Evolutionary conservation across 208 protist species (phyloP).

Genomic region (Acanthamoeba lugdunensis): DNA sequence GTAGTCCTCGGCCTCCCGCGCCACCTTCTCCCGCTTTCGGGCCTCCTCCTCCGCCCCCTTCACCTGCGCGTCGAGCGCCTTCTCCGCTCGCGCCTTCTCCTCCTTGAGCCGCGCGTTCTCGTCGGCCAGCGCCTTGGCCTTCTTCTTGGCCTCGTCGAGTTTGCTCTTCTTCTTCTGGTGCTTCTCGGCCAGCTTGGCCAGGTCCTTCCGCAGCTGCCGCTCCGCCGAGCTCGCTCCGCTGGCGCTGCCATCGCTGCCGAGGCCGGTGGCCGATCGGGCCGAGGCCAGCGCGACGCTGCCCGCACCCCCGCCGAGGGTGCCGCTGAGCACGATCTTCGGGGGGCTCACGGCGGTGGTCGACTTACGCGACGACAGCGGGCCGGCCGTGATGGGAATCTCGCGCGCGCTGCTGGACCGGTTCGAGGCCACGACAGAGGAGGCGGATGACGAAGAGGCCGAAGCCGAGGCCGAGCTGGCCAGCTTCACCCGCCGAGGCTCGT

Average conservation of each 20-base stretch:
- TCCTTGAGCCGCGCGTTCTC: slow-evolving; percentile 1
- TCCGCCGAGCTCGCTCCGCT: not conserved
- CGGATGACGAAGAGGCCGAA: too few species aligned
- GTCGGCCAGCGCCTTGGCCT: not conserved
- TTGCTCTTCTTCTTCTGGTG: slow-evolving; percentile 16
- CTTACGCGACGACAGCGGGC: too few species aligned
- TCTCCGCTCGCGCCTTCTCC: not conserved
- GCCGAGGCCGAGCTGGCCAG: not conserved
- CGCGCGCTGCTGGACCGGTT: too few species aligned
- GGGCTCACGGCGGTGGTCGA: not conserved
- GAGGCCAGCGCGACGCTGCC: not conserved
- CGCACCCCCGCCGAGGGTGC: not conserved
- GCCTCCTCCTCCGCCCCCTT: not conserved
- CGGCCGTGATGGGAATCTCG: too few species aligned
- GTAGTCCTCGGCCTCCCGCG: slow-evolving; percentile 28
- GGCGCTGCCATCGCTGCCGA: not conserved
- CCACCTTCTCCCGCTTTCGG: slow-evolving; percentile 13
- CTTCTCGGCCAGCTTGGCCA: not conserved
- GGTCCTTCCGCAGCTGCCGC: slow-evolving; percentile 7
- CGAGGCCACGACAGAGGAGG: too few species aligned
- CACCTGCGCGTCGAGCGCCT: not conserved
- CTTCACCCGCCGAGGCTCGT: not conserved
- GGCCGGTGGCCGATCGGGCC: not conserved
- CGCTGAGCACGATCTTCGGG: not conserved
- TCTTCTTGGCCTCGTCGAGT: not conserved